Base-by-base conservation (phyloP, 1,284 basidiomycete genomes). In the Dichomitus squalens region DNA sequence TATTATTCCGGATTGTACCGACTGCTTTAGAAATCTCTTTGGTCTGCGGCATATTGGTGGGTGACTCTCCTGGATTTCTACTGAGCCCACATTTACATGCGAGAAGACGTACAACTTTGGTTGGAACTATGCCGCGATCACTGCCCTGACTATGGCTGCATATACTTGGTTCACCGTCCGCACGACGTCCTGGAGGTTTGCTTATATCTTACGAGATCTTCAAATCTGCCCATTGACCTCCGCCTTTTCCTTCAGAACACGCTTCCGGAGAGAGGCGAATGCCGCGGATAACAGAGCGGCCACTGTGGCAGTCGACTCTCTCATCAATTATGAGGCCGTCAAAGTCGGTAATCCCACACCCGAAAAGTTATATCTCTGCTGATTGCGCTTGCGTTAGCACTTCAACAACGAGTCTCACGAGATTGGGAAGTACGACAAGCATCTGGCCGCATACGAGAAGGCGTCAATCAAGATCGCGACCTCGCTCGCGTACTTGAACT, bases 321-420 rank as follows among this genome's bases (percentile, higher is more conserved):
- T 99, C 53, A 95, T 99, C 73, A 99, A 99, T 71, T 99, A 94
- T 68, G 96, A 99, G 73, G 96, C 96, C 12, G 96, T 99, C 67
- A 99, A 99, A 83, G 95, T 94, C 25, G 1, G 50, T 49, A 12
- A 18, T 7, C 34, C 9, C 4, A 20, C 18, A 6, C 9, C 4
- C 20, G 29, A 7, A 29, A 18, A 23, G 9, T 16, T 4, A 6
- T 7, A 8, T 7, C 3, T 18, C 2, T 43, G 9, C 33, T 20
- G 9, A 14, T 1, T 4, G 3, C 2, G 1, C 25, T 49, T 14
- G 34, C 41, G 2, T 39, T 53, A 96, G 93, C 90, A 96, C 70
- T 99, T 99, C 79, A 98, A 97, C 79, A 99, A 99, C 70, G 96
- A 98, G 73, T 84, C 84, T 60, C 92, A 89, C 71, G 96, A 99